These are phyloP conservation scores for Cucumis hystrix DNA, from an alignment of 306 rosid genomes.

Conservation along the genomic window DNA sequence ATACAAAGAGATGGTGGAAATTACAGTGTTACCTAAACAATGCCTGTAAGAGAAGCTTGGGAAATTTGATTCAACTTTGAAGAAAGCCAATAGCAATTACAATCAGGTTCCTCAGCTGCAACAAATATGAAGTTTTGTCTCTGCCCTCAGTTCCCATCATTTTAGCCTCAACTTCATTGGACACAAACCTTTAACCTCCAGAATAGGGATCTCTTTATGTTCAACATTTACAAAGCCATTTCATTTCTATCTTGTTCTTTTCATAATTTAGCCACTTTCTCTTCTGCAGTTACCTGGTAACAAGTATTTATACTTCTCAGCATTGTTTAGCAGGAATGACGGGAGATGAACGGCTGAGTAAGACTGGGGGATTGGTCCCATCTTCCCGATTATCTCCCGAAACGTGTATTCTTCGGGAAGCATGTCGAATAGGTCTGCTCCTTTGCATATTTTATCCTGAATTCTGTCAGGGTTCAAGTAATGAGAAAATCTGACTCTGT, in stretches of 20 bases:
- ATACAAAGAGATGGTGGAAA: slow-evolving; percentile 11
- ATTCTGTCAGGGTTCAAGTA: slow-evolving; percentile 50
- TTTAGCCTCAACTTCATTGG: slow-evolving; percentile 3
- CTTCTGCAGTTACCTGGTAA: slow-evolving; percentile 66
- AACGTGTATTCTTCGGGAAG: slow-evolving; percentile 78
- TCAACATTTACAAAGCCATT: not conserved
- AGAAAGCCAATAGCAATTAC: not conserved
- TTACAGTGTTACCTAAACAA: slow-evolving; percentile 21
- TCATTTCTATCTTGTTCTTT: not conserved
- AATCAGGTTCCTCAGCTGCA: not conserved
- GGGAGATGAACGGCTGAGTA: slow-evolving; percentile 80
- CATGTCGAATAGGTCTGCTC: slow-evolving; percentile 72
- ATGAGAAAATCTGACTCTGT: slow-evolving; percentile 61
- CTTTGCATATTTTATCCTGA: slow-evolving; percentile 64
- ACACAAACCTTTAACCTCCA: not conserved
- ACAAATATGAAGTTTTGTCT: not conserved
- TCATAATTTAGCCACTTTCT: slow-evolving; percentile 37
- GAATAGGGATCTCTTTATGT: not conserved
- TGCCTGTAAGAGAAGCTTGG: slow-evolving; percentile 30
- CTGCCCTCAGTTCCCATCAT: slow-evolving; percentile 6
- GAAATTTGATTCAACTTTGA: slow-evolving; percentile 20
- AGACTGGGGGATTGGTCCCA: slow-evolving; percentile 77
- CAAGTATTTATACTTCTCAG: slow-evolving; percentile 44
- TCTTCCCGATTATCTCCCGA: slow-evolving; percentile 67
- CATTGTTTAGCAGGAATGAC: slow-evolving; percentile 46